Evolutionary conservation across 177 flowering plant genomes (phyloP), one percentile per base, ranked within the genome.

Genomic region (Vitis hybrid): DNA sequence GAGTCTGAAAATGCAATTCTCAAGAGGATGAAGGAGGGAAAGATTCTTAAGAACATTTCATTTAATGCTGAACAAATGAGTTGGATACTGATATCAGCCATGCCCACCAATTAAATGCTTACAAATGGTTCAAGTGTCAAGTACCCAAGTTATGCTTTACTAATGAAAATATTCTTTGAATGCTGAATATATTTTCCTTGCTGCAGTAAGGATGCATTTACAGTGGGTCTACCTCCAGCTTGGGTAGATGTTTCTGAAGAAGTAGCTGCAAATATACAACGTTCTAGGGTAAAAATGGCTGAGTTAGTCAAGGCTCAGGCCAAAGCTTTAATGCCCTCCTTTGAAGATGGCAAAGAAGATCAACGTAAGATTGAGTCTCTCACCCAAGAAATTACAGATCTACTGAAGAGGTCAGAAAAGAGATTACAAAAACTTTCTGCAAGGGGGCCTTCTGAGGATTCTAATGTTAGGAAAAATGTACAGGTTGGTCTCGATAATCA

Each of bases 211-310:
- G 93, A 85, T 79, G 87, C 91, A 74, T 65, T 85, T 65, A 84
- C 93, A 60, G 86, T 93, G 51, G 98, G 97, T 68, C 77, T 94
- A 63, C 99, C 99, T 66, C 99, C 99, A 74, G 93, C 89, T 82
- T 95, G 99, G 99, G 99, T 95, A 67, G 99, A 95, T 85, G 80
- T 86, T n/a, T 92, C 97, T 21, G 98, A 95, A 80, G 98, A 93
- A 81, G 86, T 95, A 75, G 67, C 91, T 15, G 84, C 80, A 50
- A 84, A 90, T 83, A 80, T 95, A 65, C 97, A 91, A 65, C 92
- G 83, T 67, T 90, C 91, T 56, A 83, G 86, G 49, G 74, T 70
- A 2, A 95, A 95, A 81, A 92, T 96, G 93, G 82, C 83, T 19
- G 98, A 91, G 79, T 72, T 96, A 75, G 80, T 77, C 52, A 96